Base-by-base conservation (phyloP, 1,139 yeast genomes). In the Geotrichum aggregatum region DNA sequence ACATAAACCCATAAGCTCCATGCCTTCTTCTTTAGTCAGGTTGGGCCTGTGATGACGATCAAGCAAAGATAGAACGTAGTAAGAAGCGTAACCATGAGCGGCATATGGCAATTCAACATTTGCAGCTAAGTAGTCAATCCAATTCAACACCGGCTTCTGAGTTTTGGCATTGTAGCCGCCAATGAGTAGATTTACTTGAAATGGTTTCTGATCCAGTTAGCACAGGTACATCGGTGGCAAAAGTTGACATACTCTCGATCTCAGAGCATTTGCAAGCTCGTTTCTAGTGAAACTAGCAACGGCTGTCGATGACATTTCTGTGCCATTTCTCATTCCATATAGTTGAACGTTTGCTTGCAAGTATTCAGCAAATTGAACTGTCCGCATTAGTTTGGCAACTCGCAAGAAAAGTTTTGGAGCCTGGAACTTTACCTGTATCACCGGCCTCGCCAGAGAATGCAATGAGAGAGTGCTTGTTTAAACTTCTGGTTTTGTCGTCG, bases 371-470 rank as follows among this genome's bases (percentile, higher is more conserved):
- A 92, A 91, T 68, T 92, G 95, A n/a, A 87, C 91, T 63, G 38
- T 36, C 22, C 30, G 31, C 35, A 50, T 58, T 52, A 40, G 38
- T 34, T n/a, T 8, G 28, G 16, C 24, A 24, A 18, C 3, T 14
- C 26, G n/a, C 14, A 22, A n/a, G 26, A 43, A 18, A 26, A 28
- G 42, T 38, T 40, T 49, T 39, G 7, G 28, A 24, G 36, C n/a
- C 59, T 21, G n/a, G 3, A 40, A 31, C 8, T 69, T 22, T 61
- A 62, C 70, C 73, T 13, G 98, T 87, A 67, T 92, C 99, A 55
- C 98, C 98, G 3, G 97, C 79, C 68, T 92, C 98, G 53, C 99
- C 99, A 3, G 96, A 84, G 72, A 74, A 91, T 49, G 97, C 96
- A 74, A 92, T 77, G 61, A 91, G 75, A 56, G 87, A 80, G 66